Evolutionary conservation across 768 basidiomycete species (phyloP).

Genomic region (Pleurotus platypus): DNA sequence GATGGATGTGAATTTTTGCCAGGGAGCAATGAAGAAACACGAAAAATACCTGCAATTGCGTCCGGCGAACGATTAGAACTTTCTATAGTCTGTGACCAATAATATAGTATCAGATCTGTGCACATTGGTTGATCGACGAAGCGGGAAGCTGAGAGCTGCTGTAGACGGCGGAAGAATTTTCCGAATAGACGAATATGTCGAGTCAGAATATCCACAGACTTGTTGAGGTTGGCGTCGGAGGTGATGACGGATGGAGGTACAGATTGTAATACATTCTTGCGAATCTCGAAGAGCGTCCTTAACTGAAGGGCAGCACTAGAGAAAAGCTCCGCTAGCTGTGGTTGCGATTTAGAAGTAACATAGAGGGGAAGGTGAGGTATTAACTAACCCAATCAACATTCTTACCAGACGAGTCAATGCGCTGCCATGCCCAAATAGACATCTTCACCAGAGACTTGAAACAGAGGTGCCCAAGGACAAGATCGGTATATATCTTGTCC

Average conservation of each 20-base stretch:
- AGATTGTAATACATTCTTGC: constrained; percentile 48
- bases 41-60: constrained; percentile 50
- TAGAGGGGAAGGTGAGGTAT: neutral
- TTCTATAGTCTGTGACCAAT: constrained; percentile 77
- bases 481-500: constrained; percentile 32
- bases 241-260: constrained; percentile 29
- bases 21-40: neutral
- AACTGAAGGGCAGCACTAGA: constrained; percentile 55
- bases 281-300: constrained; percentile 50
- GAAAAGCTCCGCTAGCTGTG: constrained; percentile 42
- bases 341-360: too few species aligned
- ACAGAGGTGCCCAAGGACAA: constrained; percentile 57
- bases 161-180: constrained; percentile 76
- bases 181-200: constrained; percentile 71
- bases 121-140: constrained; percentile 66
- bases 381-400: constrained; percentile 52
- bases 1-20: neutral
- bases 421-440: constrained; percentile 68
- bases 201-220: constrained; percentile 55
- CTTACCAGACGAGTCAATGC: constrained; percentile 38
- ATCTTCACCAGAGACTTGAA: constrained; percentile 77
- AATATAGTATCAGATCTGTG: constrained; percentile 68
- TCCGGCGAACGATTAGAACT: constrained; percentile 56
- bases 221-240: constrained; percentile 33
- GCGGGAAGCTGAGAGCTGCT: constrained; percentile 53